Conservation (phyloP, 441 rosid genomes). For the Jatropha podagrica region DNA sequence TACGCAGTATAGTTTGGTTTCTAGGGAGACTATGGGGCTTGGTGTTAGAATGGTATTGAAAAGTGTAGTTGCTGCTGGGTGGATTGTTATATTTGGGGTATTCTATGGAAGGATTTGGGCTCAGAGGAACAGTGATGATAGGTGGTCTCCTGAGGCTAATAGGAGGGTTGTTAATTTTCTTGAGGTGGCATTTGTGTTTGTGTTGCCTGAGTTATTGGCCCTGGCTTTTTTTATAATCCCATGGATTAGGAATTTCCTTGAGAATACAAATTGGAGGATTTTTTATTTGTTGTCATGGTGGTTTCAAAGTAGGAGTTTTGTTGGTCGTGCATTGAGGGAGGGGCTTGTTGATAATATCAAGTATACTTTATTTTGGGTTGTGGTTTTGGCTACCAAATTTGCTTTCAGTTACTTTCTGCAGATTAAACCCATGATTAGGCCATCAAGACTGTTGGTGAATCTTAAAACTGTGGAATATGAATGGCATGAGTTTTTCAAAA, state of each 20-base stretch:
- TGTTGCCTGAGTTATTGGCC: slow-evolving; percentile 70
- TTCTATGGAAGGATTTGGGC: slow-evolving; percentile 69
- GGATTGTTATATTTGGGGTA: slow-evolving; percentile 62
- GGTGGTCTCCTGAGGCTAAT: slow-evolving; percentile 49
- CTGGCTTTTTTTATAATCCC: slow-evolving; percentile 65
- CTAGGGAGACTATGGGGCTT: slow-evolving; percentile 66
- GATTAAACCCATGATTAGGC: slow-evolving; percentile 76
- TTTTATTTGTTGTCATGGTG: slow-evolving; percentile 78
- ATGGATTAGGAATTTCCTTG: slow-evolving; percentile 81
- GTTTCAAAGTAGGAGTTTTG: slow-evolving; percentile 84
- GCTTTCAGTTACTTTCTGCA: slow-evolving; percentile 80
- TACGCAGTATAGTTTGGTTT: slow-evolving; percentile 58
- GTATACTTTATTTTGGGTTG: slow-evolving; percentile 70
- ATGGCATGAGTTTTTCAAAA: slow-evolving; percentile 55
- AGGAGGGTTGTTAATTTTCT: slow-evolving; percentile 52
- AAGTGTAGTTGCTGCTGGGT: slow-evolving; percentile 51
- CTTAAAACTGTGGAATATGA: slow-evolving; percentile 49
- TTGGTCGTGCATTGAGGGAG: slow-evolving; percentile 90
- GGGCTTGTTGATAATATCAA: slow-evolving; percentile 76
- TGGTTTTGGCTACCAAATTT: slow-evolving; percentile 75
- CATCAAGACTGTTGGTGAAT: slow-evolving; percentile 47
- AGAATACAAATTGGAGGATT: slow-evolving; percentile 76
- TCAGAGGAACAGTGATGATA: slow-evolving; percentile 48
- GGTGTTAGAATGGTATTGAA: slow-evolving; percentile 79
- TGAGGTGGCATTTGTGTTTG: slow-evolving; percentile 53